A percentile compares a stretch with the other conserved stretches of the same genome.
Conservation (phyloP, 768 basidiomycete species). For the Thelephora ganbajun region DNA sequence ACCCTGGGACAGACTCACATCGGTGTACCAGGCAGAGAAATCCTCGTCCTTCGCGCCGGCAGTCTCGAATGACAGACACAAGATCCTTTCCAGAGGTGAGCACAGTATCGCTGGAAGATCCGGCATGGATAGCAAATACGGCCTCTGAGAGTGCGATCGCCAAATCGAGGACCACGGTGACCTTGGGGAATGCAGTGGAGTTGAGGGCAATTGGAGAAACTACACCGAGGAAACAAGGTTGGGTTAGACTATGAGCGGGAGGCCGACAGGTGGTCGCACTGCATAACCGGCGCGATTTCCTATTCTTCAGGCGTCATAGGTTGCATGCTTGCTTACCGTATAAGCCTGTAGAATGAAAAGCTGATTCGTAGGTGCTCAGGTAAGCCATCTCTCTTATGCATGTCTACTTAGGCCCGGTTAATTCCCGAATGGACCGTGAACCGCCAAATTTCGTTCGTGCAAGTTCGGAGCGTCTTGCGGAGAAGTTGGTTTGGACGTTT, state of each 20-base stretch:
- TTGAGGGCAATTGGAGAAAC: conserved; percentile 75
- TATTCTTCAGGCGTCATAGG: too few relatives aligned
- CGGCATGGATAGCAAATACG: conserved; percentile 17
- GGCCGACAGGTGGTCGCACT: conserved; percentile 91
- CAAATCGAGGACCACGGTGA: conserved; percentile 63
- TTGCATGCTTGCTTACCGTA: too few relatives aligned
- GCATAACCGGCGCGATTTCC: conserved; percentile 94
- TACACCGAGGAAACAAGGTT: conserved; percentile 14
- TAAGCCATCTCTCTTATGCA: conserved; percentile 13
- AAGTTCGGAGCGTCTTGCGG: conserved; percentile 10
- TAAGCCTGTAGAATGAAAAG: too few relatives aligned
- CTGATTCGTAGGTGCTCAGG: too few relatives aligned
- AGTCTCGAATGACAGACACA: conserved; percentile 62
- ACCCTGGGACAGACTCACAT: conserved; percentile 28
- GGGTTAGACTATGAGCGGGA: conserved; percentile 16
- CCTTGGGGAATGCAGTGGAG: conserved; percentile 48
- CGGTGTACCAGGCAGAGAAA: conserved; percentile 90
- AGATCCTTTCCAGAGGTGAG: conserved; percentile 75
- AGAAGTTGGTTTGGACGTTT: conserved; percentile 8
- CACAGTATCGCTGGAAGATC: conserved; percentile 52
- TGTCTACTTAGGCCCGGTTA: conserved; percentile 13
- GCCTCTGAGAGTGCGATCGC: conserved; percentile 57
- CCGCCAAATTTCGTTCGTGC: conserved; percentile 5
- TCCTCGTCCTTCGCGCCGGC: conserved; percentile 95
- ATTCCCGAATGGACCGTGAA: conserved; percentile 2